These are phyloP conservation scores for Botrytis fabae DNA, from an alignment of 2,329 filamentous ascomycete species.

Conservation along the genomic window DNA sequence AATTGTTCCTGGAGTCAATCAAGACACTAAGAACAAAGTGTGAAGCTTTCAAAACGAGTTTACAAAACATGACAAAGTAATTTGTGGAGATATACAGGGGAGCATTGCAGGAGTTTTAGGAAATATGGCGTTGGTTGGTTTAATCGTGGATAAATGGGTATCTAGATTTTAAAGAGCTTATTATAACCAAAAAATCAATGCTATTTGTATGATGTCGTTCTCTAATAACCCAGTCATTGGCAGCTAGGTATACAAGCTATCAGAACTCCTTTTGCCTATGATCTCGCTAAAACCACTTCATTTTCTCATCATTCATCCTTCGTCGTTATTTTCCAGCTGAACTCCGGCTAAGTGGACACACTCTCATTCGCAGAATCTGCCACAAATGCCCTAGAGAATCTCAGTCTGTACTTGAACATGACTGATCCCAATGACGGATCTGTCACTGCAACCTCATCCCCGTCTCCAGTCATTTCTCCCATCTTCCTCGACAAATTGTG, in stretches of 20 bases:
- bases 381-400: slow-evolving; percentile 32
- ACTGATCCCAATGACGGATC: slow-evolving; percentile 75
- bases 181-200: slow-evolving; percentile 18
- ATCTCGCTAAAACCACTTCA: neutral
- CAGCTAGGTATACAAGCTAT: slow-evolving; percentile 13
- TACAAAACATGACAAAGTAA: slow-evolving; percentile 60
- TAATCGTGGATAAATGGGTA: slow-evolving; percentile 25
- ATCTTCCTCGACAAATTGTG: slow-evolving; percentile 80
- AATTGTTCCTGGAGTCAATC: slow-evolving; percentile 87
- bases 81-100: slow-evolving; percentile 15
- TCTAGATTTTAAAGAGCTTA: slow-evolving; percentile 25
- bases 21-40: slow-evolving; percentile 86
- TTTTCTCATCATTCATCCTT: slow-evolving; percentile 6
- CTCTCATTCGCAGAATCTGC: neutral
- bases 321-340: neutral
- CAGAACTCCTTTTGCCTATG: slow-evolving; percentile 14
- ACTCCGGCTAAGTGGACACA: neutral
- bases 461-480: slow-evolving; percentile 71
- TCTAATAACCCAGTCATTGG: slow-evolving; percentile 12
- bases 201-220: slow-evolving; percentile 7
- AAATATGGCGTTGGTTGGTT: slow-evolving; percentile 36
- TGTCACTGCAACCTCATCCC: slow-evolving; percentile 87
- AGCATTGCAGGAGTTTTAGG: slow-evolving; percentile 39
- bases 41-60: slow-evolving; percentile 67
- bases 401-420: slow-evolving; percentile 40